Evolutionary conservation across 73 alveolate species (phyloP).

Genomic region (Paramecium tetraurelia): DNA sequence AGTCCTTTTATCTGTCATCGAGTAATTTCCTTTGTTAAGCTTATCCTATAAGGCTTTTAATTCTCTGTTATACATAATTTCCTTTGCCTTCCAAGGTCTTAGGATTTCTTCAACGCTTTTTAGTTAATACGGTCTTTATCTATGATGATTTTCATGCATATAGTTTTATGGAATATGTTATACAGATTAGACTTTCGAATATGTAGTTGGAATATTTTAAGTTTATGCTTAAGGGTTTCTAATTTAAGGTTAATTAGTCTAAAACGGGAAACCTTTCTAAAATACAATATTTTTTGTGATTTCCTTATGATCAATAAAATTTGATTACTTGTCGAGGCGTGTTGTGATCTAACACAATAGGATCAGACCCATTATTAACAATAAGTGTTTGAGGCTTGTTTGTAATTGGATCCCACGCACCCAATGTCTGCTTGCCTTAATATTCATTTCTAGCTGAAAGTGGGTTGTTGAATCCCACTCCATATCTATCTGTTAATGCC

Average conservation of each 20-base stretch:
- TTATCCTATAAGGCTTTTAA: background rate
- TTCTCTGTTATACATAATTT: background rate
- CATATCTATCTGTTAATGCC: conserved; percentile 12
- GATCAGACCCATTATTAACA: background rate
- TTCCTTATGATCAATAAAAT: background rate
- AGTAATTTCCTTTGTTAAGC: background rate
- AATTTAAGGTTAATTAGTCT: background rate
- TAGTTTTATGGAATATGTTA: background rate
- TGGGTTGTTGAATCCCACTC: background rate
- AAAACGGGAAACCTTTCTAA: background rate
- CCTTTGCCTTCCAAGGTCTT: conserved; percentile 20
- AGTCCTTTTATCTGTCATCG: background rate
- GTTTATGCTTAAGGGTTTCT: background rate
- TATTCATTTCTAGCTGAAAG: background rate
- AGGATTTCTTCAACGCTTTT: background rate
- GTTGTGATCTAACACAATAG: background rate
- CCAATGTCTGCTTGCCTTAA: background rate
- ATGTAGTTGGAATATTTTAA: background rate
- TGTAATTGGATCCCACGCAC: background rate
- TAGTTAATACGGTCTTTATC: background rate
- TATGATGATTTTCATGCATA: background rate
- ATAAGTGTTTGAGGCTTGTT: background rate
- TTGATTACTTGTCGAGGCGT: background rate
- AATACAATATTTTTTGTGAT: background rate
- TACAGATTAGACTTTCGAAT: background rate